These are phyloP conservation scores for Pythium plurisporium DNA, from an alignment of 352 stramenopile species.

Conservation along the genomic window DNA sequence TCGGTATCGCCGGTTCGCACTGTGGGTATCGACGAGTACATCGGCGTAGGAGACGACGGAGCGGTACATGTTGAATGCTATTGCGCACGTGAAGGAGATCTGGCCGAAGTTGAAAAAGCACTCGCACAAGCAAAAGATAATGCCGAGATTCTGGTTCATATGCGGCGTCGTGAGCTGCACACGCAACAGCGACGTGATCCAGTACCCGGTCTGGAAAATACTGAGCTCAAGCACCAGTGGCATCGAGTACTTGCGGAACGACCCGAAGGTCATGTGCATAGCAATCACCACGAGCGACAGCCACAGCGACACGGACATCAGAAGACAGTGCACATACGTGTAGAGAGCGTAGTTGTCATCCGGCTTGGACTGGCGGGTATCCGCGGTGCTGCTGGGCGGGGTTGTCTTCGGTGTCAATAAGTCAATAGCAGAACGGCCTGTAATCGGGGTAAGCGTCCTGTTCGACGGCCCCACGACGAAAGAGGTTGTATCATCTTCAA, in stretches of 20 bases:
- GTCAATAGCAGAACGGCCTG: constrained; percentile 15
- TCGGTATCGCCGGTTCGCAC: constrained; percentile 47
- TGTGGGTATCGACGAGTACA: constrained; percentile 64
- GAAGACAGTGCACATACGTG: constrained; percentile 66
- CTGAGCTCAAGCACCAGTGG: constrained; percentile 66
- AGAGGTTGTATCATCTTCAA: neutral
- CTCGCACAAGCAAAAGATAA: constrained; percentile 67
- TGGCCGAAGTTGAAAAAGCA: constrained; percentile 77
- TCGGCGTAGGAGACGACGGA: constrained; percentile 74
- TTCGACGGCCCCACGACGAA: neutral
- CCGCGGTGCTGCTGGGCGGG: neutral
- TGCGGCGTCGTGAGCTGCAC: constrained; percentile 45
- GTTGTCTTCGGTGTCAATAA: constrained; percentile 16
- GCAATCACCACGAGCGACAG: constrained; percentile 71
- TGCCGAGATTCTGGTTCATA: constrained; percentile 43
- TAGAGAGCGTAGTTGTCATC: constrained; percentile 14
- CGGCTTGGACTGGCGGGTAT: neutral
- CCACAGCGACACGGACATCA: constrained; percentile 74
- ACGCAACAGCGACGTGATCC: constrained; percentile 59
- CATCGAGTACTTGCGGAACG: constrained; percentile 70
- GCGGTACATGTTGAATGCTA: constrained; percentile 79
- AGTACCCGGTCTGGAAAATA: constrained; percentile 66
- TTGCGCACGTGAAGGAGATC: constrained; percentile 75
- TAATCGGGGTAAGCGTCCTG: constrained; percentile 14
- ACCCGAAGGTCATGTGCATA: constrained; percentile 70